Evolutionary conservation across 352 stramenopile species (phyloP).

Genomic region (Phytopythium cucurbitacearum): DNA sequence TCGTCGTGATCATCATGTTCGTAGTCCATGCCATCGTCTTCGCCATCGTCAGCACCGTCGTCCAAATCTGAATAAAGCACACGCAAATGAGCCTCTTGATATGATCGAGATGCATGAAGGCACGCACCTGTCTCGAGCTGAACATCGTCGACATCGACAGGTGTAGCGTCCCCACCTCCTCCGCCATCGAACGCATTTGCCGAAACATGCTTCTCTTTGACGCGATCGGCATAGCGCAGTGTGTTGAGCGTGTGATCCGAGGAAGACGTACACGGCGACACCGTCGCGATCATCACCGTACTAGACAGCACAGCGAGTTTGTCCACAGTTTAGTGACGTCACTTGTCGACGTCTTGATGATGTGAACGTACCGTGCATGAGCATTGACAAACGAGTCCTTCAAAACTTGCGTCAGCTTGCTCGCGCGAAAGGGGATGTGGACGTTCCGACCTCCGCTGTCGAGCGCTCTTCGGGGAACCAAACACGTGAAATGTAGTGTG

Average conservation of each 20-base stretch:
- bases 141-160: constrained; percentile 52
- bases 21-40: constrained; percentile 20
- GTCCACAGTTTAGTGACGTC: background rate
- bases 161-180: constrained; percentile 13
- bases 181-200: constrained; percentile 60
- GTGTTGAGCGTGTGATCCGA: constrained; percentile 98
- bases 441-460: constrained; percentile 85
- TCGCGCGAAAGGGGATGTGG: constrained; percentile 95
- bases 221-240: constrained; percentile 94
- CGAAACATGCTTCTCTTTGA: constrained; percentile 94
- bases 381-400: constrained; percentile 97
- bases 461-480: constrained; percentile 52
- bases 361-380: constrained; percentile 58
- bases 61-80: constrained; percentile 20
- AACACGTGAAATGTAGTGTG: constrained; percentile 3
- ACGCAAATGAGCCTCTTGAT: background rate
- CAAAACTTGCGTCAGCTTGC: constrained; percentile 97
- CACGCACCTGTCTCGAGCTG: constrained; percentile 48
- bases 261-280: constrained; percentile 91
- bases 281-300: constrained; percentile 96
- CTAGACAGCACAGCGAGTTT: constrained; percentile 16
- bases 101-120: background rate
- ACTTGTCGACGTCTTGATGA: background rate
- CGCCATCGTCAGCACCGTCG: constrained; percentile 20
- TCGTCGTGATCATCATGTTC: constrained; percentile 18